These are phyloP conservation scores for Pelargonium citronellum DNA, from an alignment of 441 rosid genomes.

Conservation along the genomic window DNA sequence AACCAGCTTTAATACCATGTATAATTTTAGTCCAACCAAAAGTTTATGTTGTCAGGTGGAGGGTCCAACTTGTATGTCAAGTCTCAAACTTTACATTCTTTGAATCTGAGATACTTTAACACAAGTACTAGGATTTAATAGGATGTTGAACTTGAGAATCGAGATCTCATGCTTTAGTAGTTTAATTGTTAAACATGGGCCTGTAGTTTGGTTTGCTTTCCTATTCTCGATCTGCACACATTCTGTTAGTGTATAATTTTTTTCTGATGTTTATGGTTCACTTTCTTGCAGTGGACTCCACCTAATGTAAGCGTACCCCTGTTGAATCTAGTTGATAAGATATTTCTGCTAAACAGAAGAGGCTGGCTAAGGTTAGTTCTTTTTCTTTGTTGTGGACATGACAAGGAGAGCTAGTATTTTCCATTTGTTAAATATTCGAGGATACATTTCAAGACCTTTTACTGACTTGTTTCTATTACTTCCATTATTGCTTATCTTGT, in stretches of 20 bases:
- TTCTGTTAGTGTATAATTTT: slow-evolving; percentile 1
- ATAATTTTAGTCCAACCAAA: too few species aligned
- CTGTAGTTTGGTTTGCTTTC: slow-evolving; percentile 1
- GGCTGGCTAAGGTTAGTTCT: slow-evolving; percentile 60
- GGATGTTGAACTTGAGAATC: neutral
- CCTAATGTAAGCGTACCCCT: slow-evolving; percentile 90
- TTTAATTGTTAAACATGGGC: slow-evolving; percentile 1
- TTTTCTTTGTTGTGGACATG: slow-evolving; percentile 6
- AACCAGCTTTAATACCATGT: too few species aligned
- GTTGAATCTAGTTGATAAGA: slow-evolving; percentile 90
- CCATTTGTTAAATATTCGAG: neutral
- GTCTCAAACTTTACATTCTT: too few species aligned
- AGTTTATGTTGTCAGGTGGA: too few species aligned
- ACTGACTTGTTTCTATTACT: neutral
- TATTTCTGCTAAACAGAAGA: slow-evolving; percentile 91
- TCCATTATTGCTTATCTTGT: neutral
- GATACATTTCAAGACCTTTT: neutral
- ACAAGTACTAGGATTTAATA: neutral
- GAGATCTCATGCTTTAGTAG: neutral
- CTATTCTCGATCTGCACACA: neutral
- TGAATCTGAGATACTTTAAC: too few species aligned
- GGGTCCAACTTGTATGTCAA: too few species aligned
- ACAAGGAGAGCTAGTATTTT: neutral
- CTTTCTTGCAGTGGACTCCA: slow-evolving; percentile 78
- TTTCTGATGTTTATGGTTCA: slow-evolving; percentile 11